Percentiles rank a stretch among this genome's conserved stretches.
phyloP scores from a whole-genome alignment of 164 flowering plant species.

The Magnolia sinica region DNA sequence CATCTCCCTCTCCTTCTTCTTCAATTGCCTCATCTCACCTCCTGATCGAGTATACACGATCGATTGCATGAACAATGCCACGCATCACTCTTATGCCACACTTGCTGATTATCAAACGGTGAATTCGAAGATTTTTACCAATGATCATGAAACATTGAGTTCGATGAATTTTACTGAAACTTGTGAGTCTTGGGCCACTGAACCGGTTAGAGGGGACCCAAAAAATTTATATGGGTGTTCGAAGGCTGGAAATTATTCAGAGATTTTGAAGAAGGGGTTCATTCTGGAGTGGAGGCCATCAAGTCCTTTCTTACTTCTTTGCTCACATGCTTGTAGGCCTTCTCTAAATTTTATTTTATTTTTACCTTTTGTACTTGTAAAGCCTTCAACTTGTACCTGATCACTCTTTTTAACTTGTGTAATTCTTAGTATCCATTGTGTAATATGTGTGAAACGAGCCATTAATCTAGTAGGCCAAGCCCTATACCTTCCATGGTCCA shows the following conservation, averaged over 20 bases:
- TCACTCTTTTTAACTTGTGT: too few species aligned
- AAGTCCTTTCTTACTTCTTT: too few species aligned
- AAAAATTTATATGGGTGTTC: background rate
- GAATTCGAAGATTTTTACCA: background rate
- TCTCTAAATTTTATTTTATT: too few species aligned
- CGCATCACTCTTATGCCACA: constrained; percentile 27
- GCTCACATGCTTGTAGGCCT: too few species aligned
- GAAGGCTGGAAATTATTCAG: background rate
- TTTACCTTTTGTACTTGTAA: too few species aligned
- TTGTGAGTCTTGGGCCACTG: background rate
- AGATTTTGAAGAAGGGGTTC: constrained; percentile 40
- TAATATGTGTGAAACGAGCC: too few species aligned
- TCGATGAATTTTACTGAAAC: background rate
- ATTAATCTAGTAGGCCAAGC: too few species aligned
- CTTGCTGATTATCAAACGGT: constrained; percentile 16
- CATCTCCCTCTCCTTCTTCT: constrained; percentile 32
- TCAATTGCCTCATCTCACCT: constrained; percentile 29
- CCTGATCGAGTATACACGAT: background rate
- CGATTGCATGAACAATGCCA: constrained; percentile 23
- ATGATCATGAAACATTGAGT: background rate
- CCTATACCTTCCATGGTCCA: too few species aligned
- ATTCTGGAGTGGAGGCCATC: constrained; percentile 15
- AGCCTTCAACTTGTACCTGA: too few species aligned
- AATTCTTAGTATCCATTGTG: too few species aligned
- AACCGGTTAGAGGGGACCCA: background rate